These are phyloP conservation scores for Verticillium dahliae DNA, from an alignment of 2,329 filamentous ascomycete genomes.

Conservation along the genomic window DNA sequence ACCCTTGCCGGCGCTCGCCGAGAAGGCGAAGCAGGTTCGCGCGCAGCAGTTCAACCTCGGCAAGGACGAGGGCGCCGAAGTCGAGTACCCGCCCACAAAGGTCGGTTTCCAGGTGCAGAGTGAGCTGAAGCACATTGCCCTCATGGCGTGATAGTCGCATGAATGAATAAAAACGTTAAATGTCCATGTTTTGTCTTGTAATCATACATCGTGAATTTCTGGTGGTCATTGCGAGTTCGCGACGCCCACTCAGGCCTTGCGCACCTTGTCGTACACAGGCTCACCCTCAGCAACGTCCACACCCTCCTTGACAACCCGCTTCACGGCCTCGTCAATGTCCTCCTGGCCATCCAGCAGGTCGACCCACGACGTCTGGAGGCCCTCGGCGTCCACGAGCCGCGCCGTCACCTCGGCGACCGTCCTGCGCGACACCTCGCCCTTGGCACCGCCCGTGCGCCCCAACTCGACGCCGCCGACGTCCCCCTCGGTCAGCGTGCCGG, in stretches of 20 bases:
- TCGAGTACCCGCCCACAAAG: constrained; percentile 45
- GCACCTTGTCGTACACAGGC: constrained; percentile 19
- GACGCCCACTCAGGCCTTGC: background rate
- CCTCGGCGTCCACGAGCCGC: constrained; percentile 43
- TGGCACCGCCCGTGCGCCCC: constrained; percentile 33
- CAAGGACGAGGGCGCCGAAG: constrained; percentile 45
- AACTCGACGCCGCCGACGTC: constrained; percentile 40
- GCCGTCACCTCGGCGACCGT: constrained; percentile 54
- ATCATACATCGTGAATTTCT: background rate
- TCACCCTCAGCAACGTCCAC: constrained; percentile 50
- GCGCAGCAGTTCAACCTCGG: constrained; percentile 41
- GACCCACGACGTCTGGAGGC: constrained; percentile 43
- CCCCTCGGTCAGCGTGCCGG: constrained; percentile 41
- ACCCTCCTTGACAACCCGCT: constrained; percentile 39
- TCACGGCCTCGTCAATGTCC: constrained; percentile 38
- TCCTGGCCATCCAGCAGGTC: constrained; percentile 50
- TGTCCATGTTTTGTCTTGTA: background rate
- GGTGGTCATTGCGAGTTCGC: background rate
- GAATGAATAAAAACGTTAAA: background rate
- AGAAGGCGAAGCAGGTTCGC: constrained; percentile 35
- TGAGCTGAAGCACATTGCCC: constrained; percentile 46
- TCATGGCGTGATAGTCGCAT: constrained; percentile 34
- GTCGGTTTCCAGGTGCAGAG: constrained; percentile 53
- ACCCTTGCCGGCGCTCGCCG: constrained; percentile 41
- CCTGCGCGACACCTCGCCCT: constrained; percentile 43